Evolutionary conservation across 2,329 filamentous ascomycete genomes (phyloP), one percentile per base, ranked within the genome.

Genomic region (Fusarium sulawesiense): DNA sequence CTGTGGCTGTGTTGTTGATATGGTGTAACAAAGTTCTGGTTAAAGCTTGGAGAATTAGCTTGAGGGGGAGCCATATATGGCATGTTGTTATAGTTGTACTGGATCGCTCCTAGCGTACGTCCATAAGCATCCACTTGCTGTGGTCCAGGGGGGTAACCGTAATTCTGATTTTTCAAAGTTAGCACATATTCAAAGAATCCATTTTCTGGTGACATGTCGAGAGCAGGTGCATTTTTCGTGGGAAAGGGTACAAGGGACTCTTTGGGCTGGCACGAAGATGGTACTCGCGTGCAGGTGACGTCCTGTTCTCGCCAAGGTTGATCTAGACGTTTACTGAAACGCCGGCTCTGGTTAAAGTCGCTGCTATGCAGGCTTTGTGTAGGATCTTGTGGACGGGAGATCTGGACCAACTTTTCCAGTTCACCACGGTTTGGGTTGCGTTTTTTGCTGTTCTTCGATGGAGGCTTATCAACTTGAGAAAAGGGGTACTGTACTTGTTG

Each of bases 161-260:
- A 89, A 68, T 83, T 86, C 90, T 95, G 92, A 78, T 87, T 83
- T 82, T 87, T 87, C 74, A 86, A 81, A 76, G 88, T 93, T 85
- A 94, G 91, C 88, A 87, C 86, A 71, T 87, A 86, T 79, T 94
- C 91, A 86, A 91, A 93, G 72, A 89, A 86, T 76, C 88, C 88
- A 77, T 84, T 90, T 76, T 89, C 88, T 64, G 91, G 91, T 68
- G 90, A 90, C 62, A 94, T 81, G 81, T 93, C 88, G 77, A 88
- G 76, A 70, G 75, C 34, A 75, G 73, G 70, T 76, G 60, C 42
- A 34, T 64, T 56, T 55, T 51, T 46, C n/a, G 46, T 47, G 48
- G 72, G 40, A 46, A 44, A 47, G 37, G 56, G 42, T 49, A 73
- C 60, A 20, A 56, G 25, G 25, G 57, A 46, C 12, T 64, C 61